Evolutionary conservation across 768 basidiomycete genomes (phyloP).

Genomic region (Boletus huronensis): DNA sequence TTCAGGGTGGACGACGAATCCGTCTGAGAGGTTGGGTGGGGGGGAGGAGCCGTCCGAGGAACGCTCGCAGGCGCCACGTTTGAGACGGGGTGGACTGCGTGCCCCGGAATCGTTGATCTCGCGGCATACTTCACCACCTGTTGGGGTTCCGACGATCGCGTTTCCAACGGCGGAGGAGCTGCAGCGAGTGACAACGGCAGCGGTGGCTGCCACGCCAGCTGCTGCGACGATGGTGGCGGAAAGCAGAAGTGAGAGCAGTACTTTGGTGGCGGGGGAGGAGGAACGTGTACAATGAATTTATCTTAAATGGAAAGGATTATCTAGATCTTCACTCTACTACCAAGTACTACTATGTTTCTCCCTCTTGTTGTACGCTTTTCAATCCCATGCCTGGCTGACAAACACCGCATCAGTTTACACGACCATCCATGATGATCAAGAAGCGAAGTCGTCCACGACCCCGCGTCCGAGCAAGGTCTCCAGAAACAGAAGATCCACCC

Average conservation of each 20-base stretch:
- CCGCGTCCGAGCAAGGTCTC: constrained; percentile 50
- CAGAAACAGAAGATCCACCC: constrained; percentile 23
- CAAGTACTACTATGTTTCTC: background rate
- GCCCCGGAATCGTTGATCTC: constrained; percentile 60
- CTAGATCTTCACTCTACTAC: constrained; percentile 6
- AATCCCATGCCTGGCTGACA: background rate
- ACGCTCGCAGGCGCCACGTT: constrained; percentile 43
- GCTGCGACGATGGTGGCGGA: background rate
- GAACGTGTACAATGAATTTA: constrained; percentile 15
- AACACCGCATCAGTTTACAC: constrained; percentile 3
- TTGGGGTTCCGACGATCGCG: constrained; percentile 22
- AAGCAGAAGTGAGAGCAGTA: constrained; percentile 9
- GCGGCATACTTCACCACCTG: constrained; percentile 40
- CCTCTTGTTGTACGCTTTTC: background rate
- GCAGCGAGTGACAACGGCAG: constrained; percentile 17
- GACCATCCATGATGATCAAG: constrained; percentile 67
- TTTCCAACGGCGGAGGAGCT: constrained; percentile 23
- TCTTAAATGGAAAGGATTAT: constrained; percentile 1
- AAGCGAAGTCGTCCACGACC: constrained; percentile 68
- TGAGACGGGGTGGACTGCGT: constrained; percentile 65
- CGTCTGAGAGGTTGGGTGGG: constrained; percentile 17
- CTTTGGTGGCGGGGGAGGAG: constrained; percentile 1
- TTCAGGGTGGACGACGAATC: constrained; percentile 17
- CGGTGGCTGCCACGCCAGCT: background rate
- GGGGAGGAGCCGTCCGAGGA: constrained; percentile 36